Percentiles rank a stretch among this genome's conserved stretches.
Evolutionary conservation across 495 filamentous ascomycete genomes (phyloP).

Genomic region (Penicillium argentinense): DNA sequence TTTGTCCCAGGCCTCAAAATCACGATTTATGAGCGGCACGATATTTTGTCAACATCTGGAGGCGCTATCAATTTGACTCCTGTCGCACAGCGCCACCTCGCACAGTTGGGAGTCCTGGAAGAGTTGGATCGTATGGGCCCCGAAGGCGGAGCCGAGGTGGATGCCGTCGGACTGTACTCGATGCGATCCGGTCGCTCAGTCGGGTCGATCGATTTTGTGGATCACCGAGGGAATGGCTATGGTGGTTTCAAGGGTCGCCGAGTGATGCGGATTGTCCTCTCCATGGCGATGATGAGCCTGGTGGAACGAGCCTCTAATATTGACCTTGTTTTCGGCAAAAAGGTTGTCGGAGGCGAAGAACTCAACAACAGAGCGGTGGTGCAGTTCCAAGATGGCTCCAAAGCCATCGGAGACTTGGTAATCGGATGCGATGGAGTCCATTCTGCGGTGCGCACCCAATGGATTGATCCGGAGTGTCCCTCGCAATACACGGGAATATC

Average conservation of each 20-base stretch:
- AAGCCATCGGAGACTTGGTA: slow-evolving; percentile 51
- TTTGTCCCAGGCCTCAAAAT: slow-evolving; percentile 46
- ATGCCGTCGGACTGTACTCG: slow-evolving; percentile 55
- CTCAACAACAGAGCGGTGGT: slow-evolving; percentile 40
- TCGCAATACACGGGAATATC: slow-evolving; percentile 58
- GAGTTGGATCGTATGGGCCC: slow-evolving; percentile 43
- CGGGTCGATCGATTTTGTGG: slow-evolving; percentile 44
- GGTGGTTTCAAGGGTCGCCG: slow-evolving; percentile 48
- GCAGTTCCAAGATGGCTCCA: slow-evolving; percentile 50
- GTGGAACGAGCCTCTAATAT: slow-evolving; percentile 39
- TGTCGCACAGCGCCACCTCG: slow-evolving; percentile 57
- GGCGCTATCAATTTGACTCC: slow-evolving; percentile 65
- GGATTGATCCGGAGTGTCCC: slow-evolving; percentile 49
- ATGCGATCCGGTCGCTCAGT: slow-evolving; percentile 48
- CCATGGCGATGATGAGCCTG: slow-evolving; percentile 45
- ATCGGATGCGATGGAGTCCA: slow-evolving; percentile 67
- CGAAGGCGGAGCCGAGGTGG: slow-evolving; percentile 45
- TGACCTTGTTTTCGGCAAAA: slow-evolving; percentile 42
- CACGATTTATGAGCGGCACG: slow-evolving; percentile 57
- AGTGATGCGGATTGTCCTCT: slow-evolving; percentile 48
- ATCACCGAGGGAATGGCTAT: slow-evolving; percentile 37
- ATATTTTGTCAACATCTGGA: slow-evolving; percentile 55
- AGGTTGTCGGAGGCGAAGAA: slow-evolving; percentile 40
- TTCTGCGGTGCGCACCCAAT: slow-evolving; percentile 52
- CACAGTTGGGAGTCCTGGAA: slow-evolving; percentile 52